Percentiles rank a stretch among this genome's conserved stretches.
Conservation (phyloP, 331 rosid genomes). For the Malus hybrid region DNA sequence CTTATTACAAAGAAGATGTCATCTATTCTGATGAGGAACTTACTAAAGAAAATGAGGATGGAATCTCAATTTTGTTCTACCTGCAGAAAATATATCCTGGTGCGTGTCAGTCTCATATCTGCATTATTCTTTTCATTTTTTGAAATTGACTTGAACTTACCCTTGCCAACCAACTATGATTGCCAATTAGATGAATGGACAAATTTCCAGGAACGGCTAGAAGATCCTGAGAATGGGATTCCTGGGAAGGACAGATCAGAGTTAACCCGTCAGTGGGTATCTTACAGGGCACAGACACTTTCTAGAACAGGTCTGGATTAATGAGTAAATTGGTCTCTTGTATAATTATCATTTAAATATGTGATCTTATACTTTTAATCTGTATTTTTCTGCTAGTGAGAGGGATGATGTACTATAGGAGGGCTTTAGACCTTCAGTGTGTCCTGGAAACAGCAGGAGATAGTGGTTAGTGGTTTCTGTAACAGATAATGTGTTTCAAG, state of each 20-base stretch:
- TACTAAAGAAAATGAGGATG: conserved; percentile 75
- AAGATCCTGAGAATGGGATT: conserved; percentile 4
- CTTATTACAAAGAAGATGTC: conserved; percentile 86
- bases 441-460: conserved; percentile 54
- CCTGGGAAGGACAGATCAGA: conserved; percentile 28
- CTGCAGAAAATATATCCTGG: conserved; percentile 91
- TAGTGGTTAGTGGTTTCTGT: conserved; percentile 40
- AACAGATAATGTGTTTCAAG: conserved; percentile 8
- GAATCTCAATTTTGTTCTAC: conserved; percentile 88
- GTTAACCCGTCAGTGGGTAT: conserved; percentile 67
- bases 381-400: conserved; percentile 55
- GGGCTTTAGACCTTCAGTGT: conserved; percentile 71
- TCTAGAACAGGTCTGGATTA: conserved; percentile 79
- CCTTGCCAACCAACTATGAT: neutral
- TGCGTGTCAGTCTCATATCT: conserved; percentile 32
- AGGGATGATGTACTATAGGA: conserved; percentile 95
- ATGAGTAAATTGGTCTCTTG: neutral
- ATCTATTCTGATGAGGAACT: conserved; percentile 72
- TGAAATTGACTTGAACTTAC: conserved; percentile 10
- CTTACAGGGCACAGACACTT: conserved; percentile 95
- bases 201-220: conserved; percentile 54
- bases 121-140: conserved; percentile 2
- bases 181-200: conserved; percentile 74
- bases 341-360: conserved; percentile 8
- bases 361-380: conserved; percentile 8